phyloP scores from a whole-genome alignment of 2,329 filamentous ascomycete species.

The Cladobotryum protrusum region DNA sequence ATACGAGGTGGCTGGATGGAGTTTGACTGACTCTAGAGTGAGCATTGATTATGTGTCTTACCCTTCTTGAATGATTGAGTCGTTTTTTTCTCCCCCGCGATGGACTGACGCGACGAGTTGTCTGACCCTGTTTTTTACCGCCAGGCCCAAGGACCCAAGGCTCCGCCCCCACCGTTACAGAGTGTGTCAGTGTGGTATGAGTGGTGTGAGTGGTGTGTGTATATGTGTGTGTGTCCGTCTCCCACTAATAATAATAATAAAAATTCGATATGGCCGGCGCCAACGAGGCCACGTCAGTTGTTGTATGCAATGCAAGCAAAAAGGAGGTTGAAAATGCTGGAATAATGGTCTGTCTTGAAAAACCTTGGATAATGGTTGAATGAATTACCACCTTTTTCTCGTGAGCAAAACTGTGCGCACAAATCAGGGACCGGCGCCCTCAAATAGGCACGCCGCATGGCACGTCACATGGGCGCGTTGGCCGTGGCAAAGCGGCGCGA shows the following conservation, averaged over 20 bases:
- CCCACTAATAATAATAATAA: no score
- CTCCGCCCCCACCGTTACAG: neutral
- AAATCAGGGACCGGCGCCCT: neutral
- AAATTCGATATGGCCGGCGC: no score
- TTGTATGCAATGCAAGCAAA: no score
- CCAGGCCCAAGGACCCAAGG: neutral
- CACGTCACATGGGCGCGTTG: slow-evolving; percentile 15
- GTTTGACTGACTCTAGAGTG: slow-evolving; percentile 22
- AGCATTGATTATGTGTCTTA: slow-evolving; percentile 19
- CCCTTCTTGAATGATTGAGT: neutral
- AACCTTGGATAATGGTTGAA: no score
- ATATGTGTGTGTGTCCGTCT: no score
- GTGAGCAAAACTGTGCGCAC: no score
- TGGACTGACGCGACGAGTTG: slow-evolving; percentile 4
- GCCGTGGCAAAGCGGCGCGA: slow-evolving; percentile 22
- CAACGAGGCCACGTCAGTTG: no score
- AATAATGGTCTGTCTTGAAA: no score
- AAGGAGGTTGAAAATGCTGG: no score
- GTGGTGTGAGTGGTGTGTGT: no score
- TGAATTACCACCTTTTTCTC: no score
- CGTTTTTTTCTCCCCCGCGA: slow-evolving; percentile 3
- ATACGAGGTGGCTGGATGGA: neutral
- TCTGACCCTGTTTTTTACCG: neutral
- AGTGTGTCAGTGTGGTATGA: neutral
- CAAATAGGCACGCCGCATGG: slow-evolving; percentile 9